Percentiles rank a stretch among this genome's conserved stretches.
phyloP scores from a whole-genome alignment of 768 basidiomycete genomes.

The Hypholoma sublateritium region DNA sequence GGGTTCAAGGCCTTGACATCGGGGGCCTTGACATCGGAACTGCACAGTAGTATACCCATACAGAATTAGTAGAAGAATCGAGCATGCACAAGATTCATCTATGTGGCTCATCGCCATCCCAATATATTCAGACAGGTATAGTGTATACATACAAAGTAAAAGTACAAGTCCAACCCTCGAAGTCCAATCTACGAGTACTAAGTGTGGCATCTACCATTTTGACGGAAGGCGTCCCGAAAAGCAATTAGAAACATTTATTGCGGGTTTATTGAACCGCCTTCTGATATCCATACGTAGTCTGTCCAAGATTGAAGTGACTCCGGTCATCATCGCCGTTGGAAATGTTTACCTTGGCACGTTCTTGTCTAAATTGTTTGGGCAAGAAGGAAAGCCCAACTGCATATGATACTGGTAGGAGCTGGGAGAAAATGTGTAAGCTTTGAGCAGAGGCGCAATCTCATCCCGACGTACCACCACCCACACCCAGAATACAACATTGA shows the following conservation, averaged over 20 bases:
- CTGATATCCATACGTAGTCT: constrained; percentile 13
- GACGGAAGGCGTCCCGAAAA: neutral
- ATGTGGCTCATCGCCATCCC: neutral
- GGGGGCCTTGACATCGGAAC: too few relatives aligned
- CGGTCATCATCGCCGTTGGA: constrained; percentile 10
- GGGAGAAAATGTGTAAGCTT: constrained; percentile 3
- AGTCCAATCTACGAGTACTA: neutral
- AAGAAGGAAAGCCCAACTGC: constrained; percentile 40
- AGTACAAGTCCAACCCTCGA: neutral
- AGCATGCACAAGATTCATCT: neutral
- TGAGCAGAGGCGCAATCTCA: neutral
- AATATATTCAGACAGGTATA: neutral
- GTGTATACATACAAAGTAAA: constrained; percentile 1
- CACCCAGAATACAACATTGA: constrained; percentile 42
- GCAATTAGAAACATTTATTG: neutral
- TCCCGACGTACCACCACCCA: constrained; percentile 46
- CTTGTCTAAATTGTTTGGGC: constrained; percentile 48
- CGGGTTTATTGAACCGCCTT: neutral
- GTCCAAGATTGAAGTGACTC: constrained; percentile 10
- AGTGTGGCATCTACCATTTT: neutral
- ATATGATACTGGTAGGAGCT: constrained; percentile 49
- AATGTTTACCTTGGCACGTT: constrained; percentile 24
- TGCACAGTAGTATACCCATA: neutral
- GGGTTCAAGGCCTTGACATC: too few relatives aligned
- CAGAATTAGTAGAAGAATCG: neutral